These are phyloP conservation scores for Helenozyma baotianmanensis DNA, from an alignment of 805 yeast species.

Conservation along the genomic window DNA sequence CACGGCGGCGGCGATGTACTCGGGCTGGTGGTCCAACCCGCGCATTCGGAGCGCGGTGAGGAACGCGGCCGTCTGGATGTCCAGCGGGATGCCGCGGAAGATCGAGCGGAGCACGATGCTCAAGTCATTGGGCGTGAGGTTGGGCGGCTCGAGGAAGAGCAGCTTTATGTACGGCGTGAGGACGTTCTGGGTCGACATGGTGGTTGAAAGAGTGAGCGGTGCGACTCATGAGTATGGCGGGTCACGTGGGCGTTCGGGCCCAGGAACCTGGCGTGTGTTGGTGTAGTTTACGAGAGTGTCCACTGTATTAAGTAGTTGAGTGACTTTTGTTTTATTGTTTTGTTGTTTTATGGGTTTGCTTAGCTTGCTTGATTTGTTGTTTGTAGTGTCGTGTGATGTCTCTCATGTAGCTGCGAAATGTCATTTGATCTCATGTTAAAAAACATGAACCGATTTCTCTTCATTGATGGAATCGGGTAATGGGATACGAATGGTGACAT, in stretches of 20 bases:
- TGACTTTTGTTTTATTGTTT: too few species aligned
- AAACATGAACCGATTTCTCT: too few species aligned
- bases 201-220: not conserved
- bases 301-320: too few species aligned
- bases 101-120: conserved; percentile 57
- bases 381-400: too few species aligned
- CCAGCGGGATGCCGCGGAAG: conserved; percentile 56
- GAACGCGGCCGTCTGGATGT: conserved; percentile 73
- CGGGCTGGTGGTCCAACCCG: conserved; percentile 77
- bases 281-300: conserved; percentile 1
- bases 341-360: too few species aligned
- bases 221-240: not conserved
- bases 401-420: too few species aligned
- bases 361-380: too few species aligned
- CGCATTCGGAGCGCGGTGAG: conserved; percentile 69
- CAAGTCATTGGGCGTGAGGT: conserved; percentile 61
- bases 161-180: conserved; percentile 61
- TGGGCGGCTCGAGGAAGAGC: conserved; percentile 56
- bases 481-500: too few species aligned
- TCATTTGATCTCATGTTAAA: too few species aligned
- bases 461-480: too few species aligned
- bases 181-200: conserved; percentile 20
- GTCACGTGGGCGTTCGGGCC: not conserved
- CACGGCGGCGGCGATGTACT: conserved; percentile 83
- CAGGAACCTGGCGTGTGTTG: not conserved